Percentiles rank a stretch among this genome's conserved stretches.
These are phyloP conservation scores for Psidium friedrichsthalianum DNA, from an alignment of 345 rosid genomes.

Conservation along the genomic window DNA sequence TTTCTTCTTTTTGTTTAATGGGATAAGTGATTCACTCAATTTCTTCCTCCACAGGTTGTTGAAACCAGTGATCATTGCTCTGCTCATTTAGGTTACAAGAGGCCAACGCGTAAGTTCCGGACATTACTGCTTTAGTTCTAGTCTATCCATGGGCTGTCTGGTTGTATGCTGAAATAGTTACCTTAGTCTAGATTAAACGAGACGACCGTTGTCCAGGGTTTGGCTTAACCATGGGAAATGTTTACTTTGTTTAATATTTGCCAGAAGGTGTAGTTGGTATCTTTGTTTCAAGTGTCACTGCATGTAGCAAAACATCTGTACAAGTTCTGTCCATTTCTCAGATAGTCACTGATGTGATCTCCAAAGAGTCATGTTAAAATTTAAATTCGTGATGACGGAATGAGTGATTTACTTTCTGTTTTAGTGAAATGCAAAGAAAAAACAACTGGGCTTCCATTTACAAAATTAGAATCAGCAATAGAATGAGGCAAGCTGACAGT, in stretches of 20 bases:
- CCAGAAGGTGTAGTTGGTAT: not conserved
- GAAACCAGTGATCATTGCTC: constrained; percentile 44
- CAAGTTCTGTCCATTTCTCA: not conserved
- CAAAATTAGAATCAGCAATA: not conserved
- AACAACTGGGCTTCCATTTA: not conserved
- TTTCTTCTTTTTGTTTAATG: not conserved
- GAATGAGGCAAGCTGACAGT: not conserved
- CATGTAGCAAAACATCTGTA: not conserved
- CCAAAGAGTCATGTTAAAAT: not conserved
- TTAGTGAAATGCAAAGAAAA: not conserved
- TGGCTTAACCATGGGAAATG: not conserved
- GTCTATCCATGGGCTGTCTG: not conserved
- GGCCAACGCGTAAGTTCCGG: constrained; percentile 42
- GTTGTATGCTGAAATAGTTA: not conserved
- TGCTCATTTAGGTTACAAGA: constrained; percentile 42
- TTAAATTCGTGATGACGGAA: not conserved
- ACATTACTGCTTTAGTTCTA: not conserved
- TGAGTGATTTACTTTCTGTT: not conserved
- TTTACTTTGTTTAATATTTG: not conserved
- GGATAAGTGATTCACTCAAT: not conserved
- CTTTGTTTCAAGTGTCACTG: not conserved
- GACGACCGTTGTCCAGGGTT: not conserved
- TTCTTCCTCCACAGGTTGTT: constrained; percentile 52
- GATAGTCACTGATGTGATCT: not conserved
- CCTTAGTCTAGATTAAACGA: not conserved